Conservation (phyloP, 495 filamentous ascomycete species). For the Cercophora samala region DNA sequence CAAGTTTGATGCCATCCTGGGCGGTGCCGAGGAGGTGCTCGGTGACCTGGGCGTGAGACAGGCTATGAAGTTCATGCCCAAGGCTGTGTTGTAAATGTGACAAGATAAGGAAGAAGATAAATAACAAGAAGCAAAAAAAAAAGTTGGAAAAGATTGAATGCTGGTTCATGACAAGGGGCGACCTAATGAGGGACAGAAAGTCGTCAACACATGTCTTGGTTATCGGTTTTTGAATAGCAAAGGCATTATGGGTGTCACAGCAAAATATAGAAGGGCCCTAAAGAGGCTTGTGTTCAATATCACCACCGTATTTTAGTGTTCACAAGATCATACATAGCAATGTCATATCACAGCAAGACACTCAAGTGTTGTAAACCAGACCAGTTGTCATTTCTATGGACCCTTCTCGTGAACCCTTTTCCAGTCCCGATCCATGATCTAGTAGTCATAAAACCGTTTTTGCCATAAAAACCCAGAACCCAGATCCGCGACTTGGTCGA, state of each 20-base stretch:
- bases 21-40: conserved; percentile 80
- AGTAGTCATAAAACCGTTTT: conserved; percentile 31
- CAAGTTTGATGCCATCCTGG: conserved; percentile 86
- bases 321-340: not conserved
- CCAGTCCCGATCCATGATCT: conserved; percentile 29
- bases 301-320: too few relatives aligned
- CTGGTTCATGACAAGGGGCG: not conserved
- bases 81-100: conserved; percentile 64
- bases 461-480: conserved; percentile 17
- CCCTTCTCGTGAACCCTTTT: conserved; percentile 23
- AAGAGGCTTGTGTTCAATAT: too few relatives aligned
- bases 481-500: conserved; percentile 22
- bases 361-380: conserved; percentile 14
- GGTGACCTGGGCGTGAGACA: conserved; percentile 79
- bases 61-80: conserved; percentile 78
- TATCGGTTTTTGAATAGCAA: not conserved
- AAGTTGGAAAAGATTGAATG: not conserved
- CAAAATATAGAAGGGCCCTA: too few relatives aligned
- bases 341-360: not conserved
- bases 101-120: not conserved
- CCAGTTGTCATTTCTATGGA: conserved; percentile 26
- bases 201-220: not conserved
- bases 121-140: not conserved
- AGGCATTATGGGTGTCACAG: too few relatives aligned
- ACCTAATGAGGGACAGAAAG: not conserved